These are phyloP conservation scores for Arctium lappa DNA, from an alignment of 129 eudicot species.

Conservation along the genomic window DNA sequence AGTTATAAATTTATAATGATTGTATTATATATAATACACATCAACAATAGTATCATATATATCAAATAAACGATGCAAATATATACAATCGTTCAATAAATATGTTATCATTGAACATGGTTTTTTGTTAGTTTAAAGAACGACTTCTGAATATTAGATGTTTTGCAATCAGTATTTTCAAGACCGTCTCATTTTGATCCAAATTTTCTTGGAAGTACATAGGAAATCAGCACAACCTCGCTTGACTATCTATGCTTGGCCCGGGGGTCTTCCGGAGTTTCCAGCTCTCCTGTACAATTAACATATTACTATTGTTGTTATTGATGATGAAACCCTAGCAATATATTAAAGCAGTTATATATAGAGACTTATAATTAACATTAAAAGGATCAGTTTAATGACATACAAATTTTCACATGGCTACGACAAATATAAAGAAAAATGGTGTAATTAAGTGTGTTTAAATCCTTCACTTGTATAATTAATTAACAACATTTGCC, in stretches of 20 bases:
- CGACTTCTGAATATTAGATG: background rate
- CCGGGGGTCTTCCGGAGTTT: slow-evolving; percentile 58
- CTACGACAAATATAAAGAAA: background rate
- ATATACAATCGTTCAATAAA: background rate
- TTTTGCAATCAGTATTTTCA: background rate
- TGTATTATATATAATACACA: background rate
- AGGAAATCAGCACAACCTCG: background rate
- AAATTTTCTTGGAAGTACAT: slow-evolving; percentile 14
- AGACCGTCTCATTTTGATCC: background rate
- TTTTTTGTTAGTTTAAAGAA: background rate
- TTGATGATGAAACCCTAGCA: background rate
- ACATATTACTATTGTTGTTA: background rate
- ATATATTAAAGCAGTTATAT: background rate
- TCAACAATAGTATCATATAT: background rate
- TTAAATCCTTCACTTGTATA: background rate
- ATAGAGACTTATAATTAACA: background rate
- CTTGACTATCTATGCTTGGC: slow-evolving; percentile 37
- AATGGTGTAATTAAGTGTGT: background rate
- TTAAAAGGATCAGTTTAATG: background rate
- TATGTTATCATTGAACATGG: background rate
- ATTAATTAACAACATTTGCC: too few relatives aligned
- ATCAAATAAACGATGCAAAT: background rate
- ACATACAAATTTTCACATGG: background rate
- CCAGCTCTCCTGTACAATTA: slow-evolving; percentile 48
- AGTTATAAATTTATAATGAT: background rate